phyloP scores from a whole-genome alignment of 192 early-diverging fungal species.

The Gonapodya prolifera region DNA sequence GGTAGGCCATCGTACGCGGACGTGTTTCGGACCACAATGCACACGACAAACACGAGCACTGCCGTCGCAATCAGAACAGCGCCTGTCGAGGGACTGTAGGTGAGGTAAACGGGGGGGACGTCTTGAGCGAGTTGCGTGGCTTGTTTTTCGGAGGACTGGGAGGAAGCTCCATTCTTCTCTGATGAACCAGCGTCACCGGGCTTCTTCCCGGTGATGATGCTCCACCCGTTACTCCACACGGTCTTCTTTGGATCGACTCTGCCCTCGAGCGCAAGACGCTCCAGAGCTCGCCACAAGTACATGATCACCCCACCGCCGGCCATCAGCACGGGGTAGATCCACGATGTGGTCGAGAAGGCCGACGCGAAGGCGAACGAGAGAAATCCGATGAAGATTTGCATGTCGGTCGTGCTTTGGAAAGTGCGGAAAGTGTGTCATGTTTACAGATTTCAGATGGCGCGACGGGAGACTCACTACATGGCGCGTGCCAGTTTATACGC shows the following conservation, averaged over 20 bases:
- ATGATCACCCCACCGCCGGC: slow-evolving; percentile 25
- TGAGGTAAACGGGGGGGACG: neutral
- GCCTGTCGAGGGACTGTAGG: slow-evolving; percentile 13
- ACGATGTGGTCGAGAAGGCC: slow-evolving; percentile 21
- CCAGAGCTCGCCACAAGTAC: neutral
- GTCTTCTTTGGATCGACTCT: too few relatives aligned
- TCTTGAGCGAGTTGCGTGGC: neutral
- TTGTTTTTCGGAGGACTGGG: neutral
- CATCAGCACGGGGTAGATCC: slow-evolving; percentile 44
- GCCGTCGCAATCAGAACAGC: slow-evolving; percentile 26
- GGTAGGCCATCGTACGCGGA: slow-evolving; percentile 8
- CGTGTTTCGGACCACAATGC: slow-evolving; percentile 21
- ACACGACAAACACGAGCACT: slow-evolving; percentile 30
- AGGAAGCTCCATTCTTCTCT: too few relatives aligned
- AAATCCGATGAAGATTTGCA: slow-evolving; percentile 19
- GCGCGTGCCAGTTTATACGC: neutral
- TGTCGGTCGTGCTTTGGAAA: slow-evolving; percentile 22
- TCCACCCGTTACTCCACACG: too few relatives aligned
- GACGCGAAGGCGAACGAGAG: slow-evolving; percentile 18
- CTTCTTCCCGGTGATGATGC: too few relatives aligned
- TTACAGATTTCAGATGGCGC: too few relatives aligned
- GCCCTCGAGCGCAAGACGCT: neutral
- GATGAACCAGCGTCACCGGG: too few relatives aligned
- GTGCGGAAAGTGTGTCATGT: slow-evolving; percentile 40
- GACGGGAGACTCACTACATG: too few relatives aligned